A percentile compares a stretch with the other conserved stretches of the same genome.
These are phyloP conservation scores for Beta corolliflora DNA, from an alignment of 179 eudicot genomes.

Conservation along the genomic window DNA sequence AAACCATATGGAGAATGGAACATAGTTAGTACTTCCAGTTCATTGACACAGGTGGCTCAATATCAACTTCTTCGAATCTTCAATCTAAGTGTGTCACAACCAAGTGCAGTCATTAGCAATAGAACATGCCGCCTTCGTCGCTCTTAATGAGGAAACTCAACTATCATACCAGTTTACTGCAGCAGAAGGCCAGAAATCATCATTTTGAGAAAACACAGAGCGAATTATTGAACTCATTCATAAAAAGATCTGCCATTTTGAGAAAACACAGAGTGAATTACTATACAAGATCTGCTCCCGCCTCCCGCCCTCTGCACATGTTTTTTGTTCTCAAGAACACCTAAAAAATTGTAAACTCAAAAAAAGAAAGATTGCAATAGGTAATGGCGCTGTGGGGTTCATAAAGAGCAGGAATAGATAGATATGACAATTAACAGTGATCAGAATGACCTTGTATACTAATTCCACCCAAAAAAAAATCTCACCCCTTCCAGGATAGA, in stretches of 20 bases:
- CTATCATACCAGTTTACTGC: conserved; percentile 17
- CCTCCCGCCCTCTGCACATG: no score
- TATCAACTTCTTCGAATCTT: background rate
- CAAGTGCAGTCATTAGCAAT: background rate
- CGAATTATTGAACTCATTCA: background rate
- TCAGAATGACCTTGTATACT: background rate
- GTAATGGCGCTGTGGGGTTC: no score
- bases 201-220: no score
- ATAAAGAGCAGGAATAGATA: background rate
- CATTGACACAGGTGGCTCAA: background rate
- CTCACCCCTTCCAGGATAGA: background rate
- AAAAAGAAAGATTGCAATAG: no score
- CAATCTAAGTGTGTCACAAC: background rate
- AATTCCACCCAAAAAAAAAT: no score
- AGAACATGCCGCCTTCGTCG: background rate
- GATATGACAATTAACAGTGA: background rate
- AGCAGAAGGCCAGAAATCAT: background rate
- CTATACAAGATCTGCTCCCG: no score
- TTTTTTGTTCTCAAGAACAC: no score
- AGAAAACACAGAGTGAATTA: background rate
- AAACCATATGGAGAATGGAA: background rate
- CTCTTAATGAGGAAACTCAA: background rate
- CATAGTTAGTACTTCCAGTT: background rate
- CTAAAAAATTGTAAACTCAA: no score
- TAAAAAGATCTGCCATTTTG: background rate